Conservation (phyloP, 768 basidiomycete genomes). For the Phlebiopsis flavidoalba region DNA sequence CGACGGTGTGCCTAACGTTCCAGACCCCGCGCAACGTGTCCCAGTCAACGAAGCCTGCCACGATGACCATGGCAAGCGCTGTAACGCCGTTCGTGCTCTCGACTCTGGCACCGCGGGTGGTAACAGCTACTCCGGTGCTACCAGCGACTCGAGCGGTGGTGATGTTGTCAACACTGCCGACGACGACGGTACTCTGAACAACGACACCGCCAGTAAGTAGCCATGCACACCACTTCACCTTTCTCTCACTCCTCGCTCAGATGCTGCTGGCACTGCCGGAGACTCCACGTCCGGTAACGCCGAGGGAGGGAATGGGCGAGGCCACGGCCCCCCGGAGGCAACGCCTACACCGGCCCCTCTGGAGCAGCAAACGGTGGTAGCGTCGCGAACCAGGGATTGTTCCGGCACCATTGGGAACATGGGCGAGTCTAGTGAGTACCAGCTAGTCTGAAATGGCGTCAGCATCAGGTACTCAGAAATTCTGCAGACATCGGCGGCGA, state of each 20-base stretch:
- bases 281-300: constrained; percentile 9
- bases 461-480: not conserved
- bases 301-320: constrained; percentile 8
- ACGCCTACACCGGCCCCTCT: constrained; percentile 10
- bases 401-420: constrained; percentile 5
- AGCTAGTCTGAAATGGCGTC: not conserved
- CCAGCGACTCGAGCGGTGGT: constrained; percentile 11
- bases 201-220: constrained; percentile 8
- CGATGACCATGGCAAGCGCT: not conserved
- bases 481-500: constrained; percentile 12
- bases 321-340: constrained; percentile 12
- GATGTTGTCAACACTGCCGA: constrained; percentile 7
- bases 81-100: constrained; percentile 5
- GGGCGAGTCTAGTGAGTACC: constrained; percentile 7
- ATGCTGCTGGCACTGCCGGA: constrained; percentile 13
- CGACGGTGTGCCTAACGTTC: not conserved
- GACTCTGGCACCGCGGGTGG: constrained; percentile 17
- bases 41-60: too few species aligned
- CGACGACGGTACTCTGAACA: constrained; percentile 6
- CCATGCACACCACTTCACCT: not conserved
- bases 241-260: not conserved
- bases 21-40: too few species aligned
- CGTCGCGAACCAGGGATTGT: constrained; percentile 8
- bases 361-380: constrained; percentile 9
- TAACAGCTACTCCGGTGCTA: constrained; percentile 17